A percentile compares a stretch with the other conserved stretches of the same genome.
phyloP scores from a whole-genome alignment of 2,329 filamentous ascomycete species.

The Pezicula rhizophila region DNA sequence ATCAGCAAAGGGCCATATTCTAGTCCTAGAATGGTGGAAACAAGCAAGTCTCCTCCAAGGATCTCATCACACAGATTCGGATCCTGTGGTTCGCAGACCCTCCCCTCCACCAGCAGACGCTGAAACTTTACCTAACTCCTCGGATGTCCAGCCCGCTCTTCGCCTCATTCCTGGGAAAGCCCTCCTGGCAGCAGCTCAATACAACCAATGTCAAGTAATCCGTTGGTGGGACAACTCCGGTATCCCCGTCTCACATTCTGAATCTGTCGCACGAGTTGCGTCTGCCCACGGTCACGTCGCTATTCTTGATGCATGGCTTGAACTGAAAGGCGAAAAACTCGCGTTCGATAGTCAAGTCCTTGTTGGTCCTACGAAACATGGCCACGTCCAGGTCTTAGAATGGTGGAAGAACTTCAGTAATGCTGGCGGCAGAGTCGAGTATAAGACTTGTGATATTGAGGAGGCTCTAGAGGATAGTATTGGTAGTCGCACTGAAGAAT shows the following conservation, averaged over 20 bases:
- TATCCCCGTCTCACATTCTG: slow-evolving; percentile 73
- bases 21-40: slow-evolving; percentile 91
- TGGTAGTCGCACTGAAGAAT: slow-evolving; percentile 51
- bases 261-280: slow-evolving; percentile 77
- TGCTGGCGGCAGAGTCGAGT: slow-evolving; percentile 69
- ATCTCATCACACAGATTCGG: slow-evolving; percentile 37
- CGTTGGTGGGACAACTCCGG: slow-evolving; percentile 84
- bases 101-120: slow-evolving; percentile 10
- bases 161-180: slow-evolving; percentile 77
- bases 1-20: slow-evolving; percentile 75
- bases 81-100: slow-evolving; percentile 19
- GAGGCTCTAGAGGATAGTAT: slow-evolving; percentile 88
- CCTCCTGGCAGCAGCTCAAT: slow-evolving; percentile 76
- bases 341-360: slow-evolving; percentile 80
- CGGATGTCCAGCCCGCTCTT: slow-evolving; percentile 31
- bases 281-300: slow-evolving; percentile 79
- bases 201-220: slow-evolving; percentile 70
- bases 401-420: slow-evolving; percentile 74
- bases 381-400: slow-evolving; percentile 76
- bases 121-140: slow-evolving; percentile 4
- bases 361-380: slow-evolving; percentile 80
- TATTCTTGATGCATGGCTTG: slow-evolving; percentile 78
- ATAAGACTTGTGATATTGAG: slow-evolving; percentile 92
- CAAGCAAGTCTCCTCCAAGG: slow-evolving; percentile 57
- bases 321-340: slow-evolving; percentile 65